Conservation (phyloP, 495 filamentous ascomycete species). For the Neurospora africana region DNA sequence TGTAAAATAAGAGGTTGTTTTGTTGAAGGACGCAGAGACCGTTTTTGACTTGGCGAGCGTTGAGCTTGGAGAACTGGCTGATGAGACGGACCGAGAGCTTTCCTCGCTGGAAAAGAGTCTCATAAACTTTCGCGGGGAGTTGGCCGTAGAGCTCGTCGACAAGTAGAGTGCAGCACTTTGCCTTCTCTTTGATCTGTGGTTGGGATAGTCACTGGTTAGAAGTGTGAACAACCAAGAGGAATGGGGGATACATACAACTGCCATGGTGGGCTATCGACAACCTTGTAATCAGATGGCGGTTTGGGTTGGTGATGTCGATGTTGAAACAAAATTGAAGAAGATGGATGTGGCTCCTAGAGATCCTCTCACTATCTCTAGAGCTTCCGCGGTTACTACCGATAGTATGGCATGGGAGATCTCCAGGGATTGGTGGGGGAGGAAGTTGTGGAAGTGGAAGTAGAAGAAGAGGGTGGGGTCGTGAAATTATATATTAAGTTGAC, state of each 20-base stretch:
- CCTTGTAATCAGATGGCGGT: conserved; percentile 3
- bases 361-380: conserved; percentile 64
- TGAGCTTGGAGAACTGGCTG: conserved; percentile 54
- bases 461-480: conserved; percentile 5
- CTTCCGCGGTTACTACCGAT: conserved; percentile 55
- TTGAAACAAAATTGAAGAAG: conserved; percentile 11
- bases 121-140: conserved; percentile 76
- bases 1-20: conserved; percentile 73
- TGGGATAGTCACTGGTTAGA: not conserved
- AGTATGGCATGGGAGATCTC: conserved; percentile 36
- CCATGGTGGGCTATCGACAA: not conserved
- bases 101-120: conserved; percentile 65
- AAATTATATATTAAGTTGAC: conserved; percentile 1
- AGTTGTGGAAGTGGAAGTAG: not conserved
- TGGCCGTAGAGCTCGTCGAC: conserved; percentile 82
- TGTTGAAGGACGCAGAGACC: conserved; percentile 78
- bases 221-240: not conserved
- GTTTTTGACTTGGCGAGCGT: conserved; percentile 57
- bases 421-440: not conserved
- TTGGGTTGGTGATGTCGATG: conserved; percentile 5
- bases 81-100: conserved; percentile 62
- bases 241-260: not conserved
- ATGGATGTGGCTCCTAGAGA: conserved; percentile 48
- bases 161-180: conserved; percentile 82
- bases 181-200: conserved; percentile 45